Evolutionary conservation across 1,139 yeast species (phyloP), one percentile per base, ranked within the genome.

Genomic region (Pneumocystis murina): DNA sequence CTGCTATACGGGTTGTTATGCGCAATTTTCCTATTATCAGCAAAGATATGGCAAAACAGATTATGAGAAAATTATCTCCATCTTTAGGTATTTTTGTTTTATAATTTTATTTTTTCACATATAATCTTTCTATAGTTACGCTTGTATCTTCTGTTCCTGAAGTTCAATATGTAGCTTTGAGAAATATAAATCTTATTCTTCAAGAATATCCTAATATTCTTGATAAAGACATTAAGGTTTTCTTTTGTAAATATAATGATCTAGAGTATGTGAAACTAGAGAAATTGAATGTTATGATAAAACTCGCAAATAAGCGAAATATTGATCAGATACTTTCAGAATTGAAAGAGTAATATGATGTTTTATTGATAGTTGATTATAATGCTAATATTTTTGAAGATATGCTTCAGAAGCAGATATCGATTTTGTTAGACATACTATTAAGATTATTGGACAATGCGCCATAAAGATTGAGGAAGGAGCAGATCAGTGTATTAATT

Each of bases 221-320:
- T 68, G 80, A 86, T 39, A 84, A 84, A 68, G 97, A 92, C 72
- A 78, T 91, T 70, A 81, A 96, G 68, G 95, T 92, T 8, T 94
- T 94, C 71, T 94, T 89, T 77, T 85, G 92, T 71, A 90, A 90
- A 73, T 92, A 90, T 76, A 88, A 90, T 68, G 99, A 94, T 75
- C 98, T 98, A 17, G 79, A 91, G 62, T 94, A 94, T 73, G 80
- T 94, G 69, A 94, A 94, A 74, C 79, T 92, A 69, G 98, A 92
- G 72, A 94, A 94, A 73, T 79, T 94, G 67, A 97, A 92, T 72
- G 87, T 92, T 64, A 80, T 94, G 82, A 87, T 90, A 12, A 81
- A 95, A 71, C 79, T 94, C 67, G 94, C 95, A 8, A 85, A 83
- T 69, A 83, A 82, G 59, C 75, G 79, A 62, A 94, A 89, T 72